A percentile compares a stretch with the other conserved stretches of the same genome.
These are phyloP conservation scores for Penicillium silybi DNA, from an alignment of 495 filamentous ascomycete species.

Conservation along the genomic window DNA sequence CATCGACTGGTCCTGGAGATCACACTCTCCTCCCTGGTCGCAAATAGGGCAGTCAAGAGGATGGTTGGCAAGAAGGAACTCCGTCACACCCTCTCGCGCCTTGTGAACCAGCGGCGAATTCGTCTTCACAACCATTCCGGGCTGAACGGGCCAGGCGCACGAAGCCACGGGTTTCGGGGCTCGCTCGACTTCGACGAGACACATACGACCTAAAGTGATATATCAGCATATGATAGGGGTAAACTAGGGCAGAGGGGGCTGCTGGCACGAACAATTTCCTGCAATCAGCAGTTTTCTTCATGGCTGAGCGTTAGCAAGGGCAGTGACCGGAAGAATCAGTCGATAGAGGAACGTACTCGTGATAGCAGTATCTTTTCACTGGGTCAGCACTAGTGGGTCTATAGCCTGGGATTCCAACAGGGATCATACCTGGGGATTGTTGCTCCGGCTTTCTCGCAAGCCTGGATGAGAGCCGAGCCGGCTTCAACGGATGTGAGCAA, in stretches of 20 bases:
- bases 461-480: slow-evolving; percentile 95
- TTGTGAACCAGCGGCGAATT: slow-evolving; percentile 94
- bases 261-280: slow-evolving; percentile 69
- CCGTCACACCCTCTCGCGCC: slow-evolving; percentile 97
- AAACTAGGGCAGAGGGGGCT: background rate
- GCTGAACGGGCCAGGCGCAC: slow-evolving; percentile 97
- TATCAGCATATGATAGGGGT: background rate
- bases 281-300: slow-evolving; percentile 92
- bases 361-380: slow-evolving; percentile 88
- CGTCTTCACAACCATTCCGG: slow-evolving; percentile 98
- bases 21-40: slow-evolving; percentile 97
- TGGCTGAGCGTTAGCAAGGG: slow-evolving; percentile 27
- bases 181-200: slow-evolving; percentile 93
- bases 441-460: slow-evolving; percentile 93
- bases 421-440: slow-evolving; percentile 73
- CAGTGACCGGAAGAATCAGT: slow-evolving; percentile 2
- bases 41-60: slow-evolving; percentile 97
- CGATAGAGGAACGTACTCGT: slow-evolving; percentile 65
- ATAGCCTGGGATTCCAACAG: background rate
- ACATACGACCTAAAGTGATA: slow-evolving; percentile 69
- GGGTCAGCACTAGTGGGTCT: slow-evolving; percentile 32
- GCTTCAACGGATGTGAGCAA: slow-evolving; percentile 34
- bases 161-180: slow-evolving; percentile 96
- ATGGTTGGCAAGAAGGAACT: slow-evolving; percentile 95
- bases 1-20: slow-evolving; percentile 99